Base-by-base conservation (phyloP, 208 protist genomes). In the Leishmania amazonensis region DNA sequence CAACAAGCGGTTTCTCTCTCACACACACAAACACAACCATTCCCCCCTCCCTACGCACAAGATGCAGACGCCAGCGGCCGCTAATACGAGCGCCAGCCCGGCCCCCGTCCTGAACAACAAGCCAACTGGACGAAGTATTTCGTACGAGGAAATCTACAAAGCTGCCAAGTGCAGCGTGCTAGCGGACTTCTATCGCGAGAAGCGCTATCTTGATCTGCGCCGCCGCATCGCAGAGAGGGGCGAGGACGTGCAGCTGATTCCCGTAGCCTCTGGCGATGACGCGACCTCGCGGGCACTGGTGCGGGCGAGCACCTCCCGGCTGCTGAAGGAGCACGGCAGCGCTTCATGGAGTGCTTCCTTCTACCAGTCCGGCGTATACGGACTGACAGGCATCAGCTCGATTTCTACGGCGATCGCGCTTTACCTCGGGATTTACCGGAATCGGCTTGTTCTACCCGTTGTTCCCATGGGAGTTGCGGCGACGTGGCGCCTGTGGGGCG, bases 301-400 rank as follows among this genome's bases (percentile, higher is more conserved):
- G 35, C 88, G 91, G 42, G 85, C 78, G 7, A 89, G 88, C 73
- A 83, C 87, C 15, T 90, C 88, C n/a, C 86, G 90, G n/a, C 65
- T 96, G 64, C 82, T 96, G 54, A 93, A 94, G 81, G 93, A 96
- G 83, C 91, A 96, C 81, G 64, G 79, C 49, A 94, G 93, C 72
- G 90, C 91, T 7, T 87, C 88, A 31, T 93, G 91, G 93, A 83
- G 89, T 64, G 84, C 84, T 35, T 91, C 88, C 57, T 88, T 96
- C 15, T 96, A 94, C 65, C 93, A 96, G 78, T 88, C 87, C 60
- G 88, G 90, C 76, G 84, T 96, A 28, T 96, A 93, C 87, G 91
- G 90, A 6, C 78, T 94, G 42, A 93, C 87, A 11, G 89, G 89
- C 13, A 68, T 96, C 65, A 89, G 87, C 19, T 93, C 91, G 6